Conservation (phyloP, 75 land plant genomes). For the Cryptomeria japonica region DNA sequence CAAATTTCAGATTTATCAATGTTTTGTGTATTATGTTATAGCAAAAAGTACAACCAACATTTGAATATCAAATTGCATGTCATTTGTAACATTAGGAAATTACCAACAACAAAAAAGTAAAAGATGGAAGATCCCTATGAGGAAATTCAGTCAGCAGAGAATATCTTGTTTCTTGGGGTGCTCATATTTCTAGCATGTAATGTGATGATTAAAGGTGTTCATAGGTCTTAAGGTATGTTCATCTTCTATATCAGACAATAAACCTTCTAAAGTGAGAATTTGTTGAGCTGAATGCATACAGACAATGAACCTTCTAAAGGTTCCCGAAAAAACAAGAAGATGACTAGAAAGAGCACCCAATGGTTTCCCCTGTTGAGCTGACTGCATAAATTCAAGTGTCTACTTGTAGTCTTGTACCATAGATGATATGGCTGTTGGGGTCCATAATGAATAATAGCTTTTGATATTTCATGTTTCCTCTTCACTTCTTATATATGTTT, state of each 20-base stretch:
- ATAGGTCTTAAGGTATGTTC: not conserved
- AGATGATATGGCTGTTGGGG: not conserved
- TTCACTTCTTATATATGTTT: not conserved
- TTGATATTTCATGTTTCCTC: not conserved
- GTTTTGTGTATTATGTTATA: no score
- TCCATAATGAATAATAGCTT: not conserved
- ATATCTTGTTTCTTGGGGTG: not conserved
- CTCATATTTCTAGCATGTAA: not conserved
- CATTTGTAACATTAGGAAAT: no score
- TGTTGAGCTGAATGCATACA: no score
- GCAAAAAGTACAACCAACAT: no score
- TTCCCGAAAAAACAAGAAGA: not conserved
- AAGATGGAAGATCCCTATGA: not conserved
- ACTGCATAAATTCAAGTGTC: not conserved
- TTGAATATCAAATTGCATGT: no score
- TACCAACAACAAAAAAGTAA: not conserved
- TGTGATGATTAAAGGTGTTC: not conserved
- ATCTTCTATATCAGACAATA: not conserved
- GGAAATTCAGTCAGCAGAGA: not conserved
- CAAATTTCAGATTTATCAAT: no score
- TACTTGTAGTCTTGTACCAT: not conserved
- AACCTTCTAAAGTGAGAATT: not conserved
- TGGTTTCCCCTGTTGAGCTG: not conserved
- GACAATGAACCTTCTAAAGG: not conserved
- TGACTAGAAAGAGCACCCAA: not conserved